Conservation (phyloP, 768 basidiomycete species). For the Cantharellus cinnabarinus region DNA sequence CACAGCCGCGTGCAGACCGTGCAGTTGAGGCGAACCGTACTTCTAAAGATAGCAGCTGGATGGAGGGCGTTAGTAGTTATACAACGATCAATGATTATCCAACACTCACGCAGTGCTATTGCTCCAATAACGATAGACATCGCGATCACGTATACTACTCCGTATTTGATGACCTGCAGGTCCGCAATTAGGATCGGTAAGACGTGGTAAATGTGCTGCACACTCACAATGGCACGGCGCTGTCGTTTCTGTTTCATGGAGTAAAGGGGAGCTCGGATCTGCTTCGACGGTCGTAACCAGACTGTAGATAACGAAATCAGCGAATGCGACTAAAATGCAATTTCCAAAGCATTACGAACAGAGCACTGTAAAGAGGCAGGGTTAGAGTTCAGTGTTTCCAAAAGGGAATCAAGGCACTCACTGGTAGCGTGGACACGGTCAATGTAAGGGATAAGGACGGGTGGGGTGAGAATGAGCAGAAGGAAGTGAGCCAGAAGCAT, state of each 20-base stretch:
- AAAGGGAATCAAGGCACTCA: constrained; percentile 23
- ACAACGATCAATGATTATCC: neutral
- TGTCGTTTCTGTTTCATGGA: constrained; percentile 76
- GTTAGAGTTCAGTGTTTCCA: neutral
- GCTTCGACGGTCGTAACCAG: constrained; percentile 80
- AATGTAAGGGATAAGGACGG: constrained; percentile 75
- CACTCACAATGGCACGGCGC: constrained; percentile 69
- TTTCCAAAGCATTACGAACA: constrained; percentile 2
- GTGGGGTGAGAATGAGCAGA: constrained; percentile 77
- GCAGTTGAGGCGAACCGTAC: neutral
- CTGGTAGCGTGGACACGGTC: constrained; percentile 80
- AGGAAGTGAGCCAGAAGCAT: constrained; percentile 74
- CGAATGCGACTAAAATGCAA: neutral
- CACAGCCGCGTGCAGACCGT: neutral
- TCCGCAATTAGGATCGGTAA: constrained; percentile 2
- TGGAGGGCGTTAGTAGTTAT: neutral
- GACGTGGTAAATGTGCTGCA: constrained; percentile 4
- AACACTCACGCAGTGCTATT: constrained; percentile 44
- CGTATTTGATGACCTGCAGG: constrained; percentile 58
- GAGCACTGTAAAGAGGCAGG: constrained; percentile 7
- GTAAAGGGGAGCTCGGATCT: constrained; percentile 82
- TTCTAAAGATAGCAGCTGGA: neutral
- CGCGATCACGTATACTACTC: constrained; percentile 48
- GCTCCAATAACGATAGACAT: constrained; percentile 54
- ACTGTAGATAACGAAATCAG: neutral